Evolutionary conservation across 805 yeast genomes (phyloP), one percentile per base, ranked within the genome.

Genomic region (Citeromyces matritensis): DNA sequence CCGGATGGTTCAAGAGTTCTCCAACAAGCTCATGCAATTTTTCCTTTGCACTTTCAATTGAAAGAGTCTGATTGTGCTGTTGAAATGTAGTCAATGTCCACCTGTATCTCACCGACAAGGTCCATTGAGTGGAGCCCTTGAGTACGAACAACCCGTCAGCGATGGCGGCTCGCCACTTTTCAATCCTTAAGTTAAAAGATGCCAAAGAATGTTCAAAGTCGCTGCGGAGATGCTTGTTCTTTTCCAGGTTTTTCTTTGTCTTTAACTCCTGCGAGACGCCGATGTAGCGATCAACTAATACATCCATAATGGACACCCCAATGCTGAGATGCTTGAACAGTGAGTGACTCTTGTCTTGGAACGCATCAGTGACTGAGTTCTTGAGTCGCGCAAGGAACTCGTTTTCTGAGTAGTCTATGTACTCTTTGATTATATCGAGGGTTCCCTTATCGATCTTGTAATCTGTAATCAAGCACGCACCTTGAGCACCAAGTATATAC

Each of bases 11-110:
- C 9, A 41, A 21, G 9, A 56, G 29, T 4, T 38, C 33, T 1
- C 30, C 21, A 23, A 42, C 39, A 2, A 59, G 37, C 4, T 42
- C 32, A 2, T 33, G 24, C 8, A 61, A 44, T 10, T 50, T 37
- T 1, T 38, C 33, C 2, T 45, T 37, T 3, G 65, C 39, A 4
- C 43, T 37, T 0, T 42, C 46, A 8, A 62, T 53, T 1, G 64
- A 48, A 2, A 46, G 42, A 3, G 51, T 50, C 2, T 60, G 54
- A 6, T 52, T 49, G 19, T 49, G 53, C 40, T 73, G 78, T 1
- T 56, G 39, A 31, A 48, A 61, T 13, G 65, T 49, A 6, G 69
- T 49, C 9, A 55, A 44, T 0, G 61, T 51, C 84, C 84, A 77
- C 5, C 48, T 44, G 28, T 53, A 55, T 14, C 74, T 50, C 7